Evolutionary conservation across 306 rosid genomes (phyloP).

Genomic region (Nissolia schottii): DNA sequence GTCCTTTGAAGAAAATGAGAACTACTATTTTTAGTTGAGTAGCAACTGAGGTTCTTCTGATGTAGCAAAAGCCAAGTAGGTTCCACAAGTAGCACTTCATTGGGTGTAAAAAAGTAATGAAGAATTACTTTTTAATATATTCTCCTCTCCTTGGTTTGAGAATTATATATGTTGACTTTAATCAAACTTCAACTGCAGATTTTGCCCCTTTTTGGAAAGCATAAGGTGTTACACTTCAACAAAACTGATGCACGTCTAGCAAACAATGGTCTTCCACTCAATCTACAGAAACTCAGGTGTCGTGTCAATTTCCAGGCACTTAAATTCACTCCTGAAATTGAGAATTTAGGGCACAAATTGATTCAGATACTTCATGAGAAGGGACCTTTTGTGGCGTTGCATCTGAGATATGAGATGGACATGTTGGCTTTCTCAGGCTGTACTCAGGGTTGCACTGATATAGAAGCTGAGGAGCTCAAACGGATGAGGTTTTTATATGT

Average conservation of each 20-base stretch:
- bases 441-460: constrained; percentile 77
- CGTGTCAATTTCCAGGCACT: constrained; percentile 90
- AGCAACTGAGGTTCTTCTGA: not conserved
- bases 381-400: constrained; percentile 89
- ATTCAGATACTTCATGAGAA: constrained; percentile 61
- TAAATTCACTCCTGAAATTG: constrained; percentile 85
- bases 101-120: not conserved
- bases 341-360: constrained; percentile 74
- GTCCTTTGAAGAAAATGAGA: not conserved
- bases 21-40: not conserved
- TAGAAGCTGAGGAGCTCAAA: constrained; percentile 92
- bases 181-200: constrained; percentile 70
- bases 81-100: not conserved
- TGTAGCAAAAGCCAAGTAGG: not conserved
- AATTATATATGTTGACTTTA: constrained; percentile 7
- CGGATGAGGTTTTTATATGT: constrained; percentile 63
- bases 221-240: constrained; percentile 81
- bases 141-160: constrained; percentile 12
- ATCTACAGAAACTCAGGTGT: constrained; percentile 87
- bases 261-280: constrained; percentile 70
- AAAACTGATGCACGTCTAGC: constrained; percentile 95
- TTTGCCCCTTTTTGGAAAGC: constrained; percentile 72
- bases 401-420: constrained; percentile 95
- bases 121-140: not conserved
- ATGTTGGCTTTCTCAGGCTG: constrained; percentile 99